Evolutionary conservation across 2,329 filamentous ascomycete species (phyloP).

Genomic region (Mycosphaerella sp.): DNA sequence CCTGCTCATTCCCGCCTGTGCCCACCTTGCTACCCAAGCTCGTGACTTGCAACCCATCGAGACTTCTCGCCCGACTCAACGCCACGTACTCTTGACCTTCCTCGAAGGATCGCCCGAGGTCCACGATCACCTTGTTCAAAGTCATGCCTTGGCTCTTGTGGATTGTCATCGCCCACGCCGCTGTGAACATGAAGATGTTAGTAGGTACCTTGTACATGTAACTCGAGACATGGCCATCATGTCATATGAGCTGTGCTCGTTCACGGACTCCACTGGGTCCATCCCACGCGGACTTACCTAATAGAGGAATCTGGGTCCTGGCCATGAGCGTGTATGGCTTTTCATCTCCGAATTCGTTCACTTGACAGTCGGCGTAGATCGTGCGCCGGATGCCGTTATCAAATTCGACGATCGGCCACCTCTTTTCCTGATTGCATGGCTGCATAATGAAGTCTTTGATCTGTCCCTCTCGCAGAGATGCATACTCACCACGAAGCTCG

Average conservation of each 20-base stretch:
- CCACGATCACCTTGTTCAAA: conserved; percentile 51
- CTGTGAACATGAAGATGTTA: conserved; percentile 7
- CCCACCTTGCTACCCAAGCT: conserved; percentile 14
- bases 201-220: too few species aligned
- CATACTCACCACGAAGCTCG: conserved; percentile 18
- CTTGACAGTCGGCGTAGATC: conserved; percentile 48
- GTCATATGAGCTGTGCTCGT: too few species aligned
- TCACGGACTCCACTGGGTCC: too few species aligned
- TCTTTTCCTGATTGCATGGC: conserved; percentile 13
- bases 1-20: conserved; percentile 19
- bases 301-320: conserved; percentile 56
- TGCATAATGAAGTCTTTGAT: conserved; percentile 14
- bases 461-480: conserved; percentile 11
- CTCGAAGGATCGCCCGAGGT: conserved; percentile 49
- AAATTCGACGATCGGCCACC: conserved; percentile 48
- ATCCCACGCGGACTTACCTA: conserved; percentile 13
- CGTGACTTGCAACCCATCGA: conserved; percentile 45
- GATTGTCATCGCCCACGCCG: conserved; percentile 58
- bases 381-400: conserved; percentile 43
- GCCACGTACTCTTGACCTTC: conserved; percentile 58
- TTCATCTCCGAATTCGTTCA: conserved; percentile 44
- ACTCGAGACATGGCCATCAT: too few species aligned
- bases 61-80: conserved; percentile 50
- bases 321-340: conserved; percentile 45
- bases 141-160: conserved; percentile 61